Evolutionary conservation across 306 rosid species (phyloP), one percentile per base, ranked within the genome.

Genomic region (Begonia fuchsioides): DNA sequence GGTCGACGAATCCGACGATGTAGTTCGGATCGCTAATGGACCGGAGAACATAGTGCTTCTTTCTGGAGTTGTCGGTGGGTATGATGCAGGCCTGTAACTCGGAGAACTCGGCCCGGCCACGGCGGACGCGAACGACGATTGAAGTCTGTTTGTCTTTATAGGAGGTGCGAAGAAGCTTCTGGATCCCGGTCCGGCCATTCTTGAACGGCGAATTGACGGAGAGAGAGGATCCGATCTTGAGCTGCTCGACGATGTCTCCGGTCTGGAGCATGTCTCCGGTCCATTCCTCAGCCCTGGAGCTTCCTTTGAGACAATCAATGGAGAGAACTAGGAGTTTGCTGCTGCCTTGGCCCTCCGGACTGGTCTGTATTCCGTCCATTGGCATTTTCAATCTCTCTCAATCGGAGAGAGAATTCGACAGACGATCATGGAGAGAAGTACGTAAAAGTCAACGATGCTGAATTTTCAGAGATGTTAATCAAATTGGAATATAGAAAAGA

Each of bases 51-150:
- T 77, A 80, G 43, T 72, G 76, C 65, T 69, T 87, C 65, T 55
- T 68, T 4, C 73, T 63, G 13, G 62, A 13, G 2, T 76, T 55
- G 1, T 83, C 96, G 41, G 71, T 75, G 9, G 96, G 96, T 13
- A 87, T 93, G 43, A 87, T 87, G 51, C 96, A 87, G 1, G 93
- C 93, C 49, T 87, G 94, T 43, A 83, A 10, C 77, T 87, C 87
- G 0, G 77, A 61, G 20, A 77, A 65, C 57, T 71, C 72, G 44
- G 80, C 74, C 2, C 63, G 58, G 2, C 87, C n/a, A n/a, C n/a
- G n/a, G n/a, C n/a, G n/a, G n/a, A n/a, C n/a, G n/a, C n/a, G n/a
- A n/a, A n/a, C n/a, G 11, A 57, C 53, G 10, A 87, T 83, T 6
- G 96, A 87, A 3, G 96, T 80, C 53, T 78, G 79, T 59, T 80